Evolutionary conservation across 345 rosid species (phyloP), one percentile per base, ranked within the genome.

Genomic region (Fremontodendron californicum): DNA sequence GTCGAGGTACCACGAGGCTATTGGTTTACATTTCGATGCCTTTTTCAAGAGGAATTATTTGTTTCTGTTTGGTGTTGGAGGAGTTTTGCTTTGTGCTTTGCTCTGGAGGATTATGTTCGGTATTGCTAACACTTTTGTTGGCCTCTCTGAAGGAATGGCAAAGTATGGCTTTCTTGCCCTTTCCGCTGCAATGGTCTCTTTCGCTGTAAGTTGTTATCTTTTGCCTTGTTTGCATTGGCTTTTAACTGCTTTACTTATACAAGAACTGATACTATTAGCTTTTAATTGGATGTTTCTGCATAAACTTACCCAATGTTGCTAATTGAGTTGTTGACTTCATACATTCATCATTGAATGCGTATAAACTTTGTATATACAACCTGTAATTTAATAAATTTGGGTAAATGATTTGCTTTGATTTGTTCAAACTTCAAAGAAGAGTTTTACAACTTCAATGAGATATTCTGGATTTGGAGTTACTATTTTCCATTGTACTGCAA

Each of bases 111-210:
- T n/a, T n/a, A n/a, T n/a, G n/a, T n/a, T 88, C 80, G 97, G 95
- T 5, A 83, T 93, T 82, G 98, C 98, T 67, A 93, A 74, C 68
- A 84, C 97, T 45, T 90, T 90, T 72, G 87, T 90, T 61, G 93
- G 95, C 58, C 86, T 93, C 68, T 93, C 95, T 19, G 97, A 93
- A 76, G 97, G 97, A 74, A 85, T 94, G 94, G 91, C 97, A 40
- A 93, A 94, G 88, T 94, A 90, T 29, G 97, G 94, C 25, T 91
- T 93, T 79, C 95, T 94, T 52, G 97, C 97, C n/a, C 93, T 93
- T 78, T 94, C 98, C 3, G 77, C 94, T 21, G 96, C 98, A 72
- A 82, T 91, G 16, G 97, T 94, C 60, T 92, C 94, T 64, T 93
- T 94, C 78, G 74, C 89, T 68, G 97, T 94, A 84, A 91, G 98